Conservation (phyloP, 495 filamentous ascomycete genomes). For the Lasiosphaeriaceae sp. region DNA sequence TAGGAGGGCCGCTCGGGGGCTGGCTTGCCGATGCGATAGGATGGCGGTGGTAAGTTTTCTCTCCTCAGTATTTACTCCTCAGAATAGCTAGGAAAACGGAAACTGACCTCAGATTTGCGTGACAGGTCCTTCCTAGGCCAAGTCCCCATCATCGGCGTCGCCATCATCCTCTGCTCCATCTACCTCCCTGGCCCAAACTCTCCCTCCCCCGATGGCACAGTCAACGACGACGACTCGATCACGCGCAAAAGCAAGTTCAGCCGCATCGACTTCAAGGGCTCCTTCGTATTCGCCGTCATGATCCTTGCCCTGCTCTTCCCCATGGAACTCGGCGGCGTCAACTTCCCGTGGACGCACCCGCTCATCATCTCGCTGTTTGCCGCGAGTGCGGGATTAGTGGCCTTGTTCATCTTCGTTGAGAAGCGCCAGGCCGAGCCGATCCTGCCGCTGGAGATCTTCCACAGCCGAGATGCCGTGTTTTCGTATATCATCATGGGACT, state of each 20-base stretch:
- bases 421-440: conserved; percentile 56
- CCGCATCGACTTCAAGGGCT: conserved; percentile 59
- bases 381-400: conserved; percentile 32
- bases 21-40: conserved; percentile 61
- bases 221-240: neutral
- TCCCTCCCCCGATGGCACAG: neutral
- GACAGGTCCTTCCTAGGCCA: conserved; percentile 61
- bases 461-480: conserved; percentile 48
- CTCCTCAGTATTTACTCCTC: no score
- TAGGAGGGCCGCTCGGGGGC: conserved; percentile 63
- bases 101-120: no score
- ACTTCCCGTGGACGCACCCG: conserved; percentile 54
- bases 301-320: conserved; percentile 50
- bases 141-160: conserved; percentile 49
- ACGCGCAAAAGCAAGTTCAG: conserved; percentile 27
- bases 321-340: conserved; percentile 57
- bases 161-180: conserved; percentile 49
- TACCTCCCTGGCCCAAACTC: conserved; percentile 32
- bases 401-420: conserved; percentile 50
- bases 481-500: conserved; percentile 51
- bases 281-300: conserved; percentile 43
- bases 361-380: conserved; percentile 34
- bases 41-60: conserved; percentile 57
- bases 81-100: no score
- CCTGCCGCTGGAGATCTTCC: conserved; percentile 56